Evolutionary conservation across 2,329 filamentous ascomycete genomes (phyloP), one percentile per base, ranked within the genome.

Genomic region (Epichloe gansuensis): DNA sequence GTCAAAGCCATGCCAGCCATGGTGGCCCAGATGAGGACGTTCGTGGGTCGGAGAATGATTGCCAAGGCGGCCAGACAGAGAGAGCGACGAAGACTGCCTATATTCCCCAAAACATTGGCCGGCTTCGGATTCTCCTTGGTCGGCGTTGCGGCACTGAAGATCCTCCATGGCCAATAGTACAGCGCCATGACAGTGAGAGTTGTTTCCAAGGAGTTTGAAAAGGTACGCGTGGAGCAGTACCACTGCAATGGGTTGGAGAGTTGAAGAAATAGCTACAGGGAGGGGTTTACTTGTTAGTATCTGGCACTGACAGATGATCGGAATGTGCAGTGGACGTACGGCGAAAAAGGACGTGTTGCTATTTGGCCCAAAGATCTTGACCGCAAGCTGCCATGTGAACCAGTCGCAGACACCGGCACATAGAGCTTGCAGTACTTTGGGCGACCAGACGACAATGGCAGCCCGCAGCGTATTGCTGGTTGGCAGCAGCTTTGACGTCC

Each of bases 161-260:
- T 76, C 53, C 80, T 73, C 90, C 93, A 97, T 12, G 93, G 91
- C 87, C 89, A 97, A 60, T 83, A 80, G 64, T 81, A 82, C 45
- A 97, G 72, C 2, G 89, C 91, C 60, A 81, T 75, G 54, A 86
- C 74, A 4, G 91, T 96, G 59, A 98, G 71, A 0, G 86, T 87
- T n/a, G 85, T 89, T 72, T 98, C 93, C 4, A 97, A 73, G 50
- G 84, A 93, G 69, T 98, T 98, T 51, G 91, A 96, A 63, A 98
- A 85, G 1, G 93, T 95, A 46, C 93, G 80, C 0, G 89, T 91
- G 1, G 89, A 93, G 69, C 85, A 93, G 68, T 93, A 97, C 87
- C 88, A 97, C 66, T 96, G 89, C 89, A 93, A 98, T 6, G 93
- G 66, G 51, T 60, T 69, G 52, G 65, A 61, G 27, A 68, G 59